Percentiles rank a stretch among this genome's conserved stretches.
Evolutionary conservation across 345 rosid genomes (phyloP).

Genomic region (Streptanthus diversifolius): DNA sequence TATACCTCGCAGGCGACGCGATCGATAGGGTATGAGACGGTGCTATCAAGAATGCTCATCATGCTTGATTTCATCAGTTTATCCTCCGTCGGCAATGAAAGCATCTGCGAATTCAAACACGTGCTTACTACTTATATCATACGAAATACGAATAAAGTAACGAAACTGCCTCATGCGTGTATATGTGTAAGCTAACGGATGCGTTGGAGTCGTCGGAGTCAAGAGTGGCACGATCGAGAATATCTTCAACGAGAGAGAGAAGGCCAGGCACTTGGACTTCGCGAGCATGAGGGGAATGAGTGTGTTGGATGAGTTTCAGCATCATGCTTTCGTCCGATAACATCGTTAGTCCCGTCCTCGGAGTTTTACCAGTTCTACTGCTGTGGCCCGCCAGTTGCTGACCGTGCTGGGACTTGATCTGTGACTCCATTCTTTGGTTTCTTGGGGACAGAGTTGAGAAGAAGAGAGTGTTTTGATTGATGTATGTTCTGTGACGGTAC

Average conservation of each 20-base stretch:
- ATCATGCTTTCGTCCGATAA: constrained; percentile 61
- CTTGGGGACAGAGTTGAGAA: background rate
- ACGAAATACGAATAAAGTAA: background rate
- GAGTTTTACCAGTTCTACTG: background rate
- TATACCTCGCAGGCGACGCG: constrained; percentile 57
- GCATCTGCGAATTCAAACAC: constrained; percentile 15
- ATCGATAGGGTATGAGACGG: constrained; percentile 45
- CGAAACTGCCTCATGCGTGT: background rate
- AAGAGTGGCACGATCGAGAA: constrained; percentile 58
- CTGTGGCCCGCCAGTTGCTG: constrained; percentile 19
- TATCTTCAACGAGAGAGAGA: constrained; percentile 58
- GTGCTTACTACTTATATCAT: background rate
- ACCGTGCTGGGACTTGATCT: constrained; percentile 39
- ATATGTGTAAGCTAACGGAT: constrained; percentile 27
- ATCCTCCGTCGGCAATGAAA: constrained; percentile 40
- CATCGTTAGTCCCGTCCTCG: constrained; percentile 44
- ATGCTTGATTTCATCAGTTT: constrained; percentile 37
- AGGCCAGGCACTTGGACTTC: constrained; percentile 65
- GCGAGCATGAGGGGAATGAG: constrained; percentile 67
- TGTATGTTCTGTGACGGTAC: background rate
- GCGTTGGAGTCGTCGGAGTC: constrained; percentile 28
- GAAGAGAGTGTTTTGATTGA: background rate
- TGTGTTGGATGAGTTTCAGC: constrained; percentile 51
- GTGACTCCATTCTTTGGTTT: constrained; percentile 31
- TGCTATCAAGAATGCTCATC: constrained; percentile 40